phyloP scores from a whole-genome alignment of 331 rosid species.

The Acacia pycnantha region DNA sequence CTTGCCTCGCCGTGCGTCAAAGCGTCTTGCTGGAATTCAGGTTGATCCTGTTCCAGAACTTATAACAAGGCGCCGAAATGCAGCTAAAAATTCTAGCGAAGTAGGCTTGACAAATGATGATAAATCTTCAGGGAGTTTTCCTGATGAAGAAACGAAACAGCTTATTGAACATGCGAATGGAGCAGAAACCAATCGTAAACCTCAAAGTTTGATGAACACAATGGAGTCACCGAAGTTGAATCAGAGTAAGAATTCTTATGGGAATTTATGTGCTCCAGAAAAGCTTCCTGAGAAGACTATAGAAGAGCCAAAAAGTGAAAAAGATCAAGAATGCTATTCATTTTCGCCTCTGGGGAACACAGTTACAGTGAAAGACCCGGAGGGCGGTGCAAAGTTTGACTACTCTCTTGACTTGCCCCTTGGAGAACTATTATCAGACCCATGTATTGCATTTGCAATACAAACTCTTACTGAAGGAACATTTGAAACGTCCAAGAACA shows the following conservation, averaged over 20 bases:
- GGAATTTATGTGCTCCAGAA: slow-evolving; percentile 19
- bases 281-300: slow-evolving; percentile 21
- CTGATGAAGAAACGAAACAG: slow-evolving; percentile 19
- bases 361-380: slow-evolving; percentile 19
- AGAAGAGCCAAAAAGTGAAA: slow-evolving; percentile 15
- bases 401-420: slow-evolving; percentile 45
- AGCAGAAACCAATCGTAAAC: slow-evolving; percentile 24
- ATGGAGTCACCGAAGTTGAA: slow-evolving; percentile 13
- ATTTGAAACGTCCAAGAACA: slow-evolving; percentile 37
- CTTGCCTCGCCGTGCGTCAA: slow-evolving; percentile 79
- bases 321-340: slow-evolving; percentile 5
- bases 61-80: slow-evolving; percentile 39
- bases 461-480: slow-evolving; percentile 71
- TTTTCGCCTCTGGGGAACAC: slow-evolving; percentile 19
- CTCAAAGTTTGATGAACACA: not conserved
- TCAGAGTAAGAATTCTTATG: slow-evolving; percentile 1
- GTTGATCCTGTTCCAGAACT: slow-evolving; percentile 59
- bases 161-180: slow-evolving; percentile 18
- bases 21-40: slow-evolving; percentile 83
- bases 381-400: slow-evolving; percentile 38
- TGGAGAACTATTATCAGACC: slow-evolving; percentile 65
- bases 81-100: slow-evolving; percentile 36
- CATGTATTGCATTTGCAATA: slow-evolving; percentile 90
- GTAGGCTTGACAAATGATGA: slow-evolving; percentile 29
- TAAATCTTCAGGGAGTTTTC: slow-evolving; percentile 27